Evolutionary conservation across 768 basidiomycete species (phyloP), one percentile per base, ranked within the genome.

Genomic region (Clathrus columnatus): DNA sequence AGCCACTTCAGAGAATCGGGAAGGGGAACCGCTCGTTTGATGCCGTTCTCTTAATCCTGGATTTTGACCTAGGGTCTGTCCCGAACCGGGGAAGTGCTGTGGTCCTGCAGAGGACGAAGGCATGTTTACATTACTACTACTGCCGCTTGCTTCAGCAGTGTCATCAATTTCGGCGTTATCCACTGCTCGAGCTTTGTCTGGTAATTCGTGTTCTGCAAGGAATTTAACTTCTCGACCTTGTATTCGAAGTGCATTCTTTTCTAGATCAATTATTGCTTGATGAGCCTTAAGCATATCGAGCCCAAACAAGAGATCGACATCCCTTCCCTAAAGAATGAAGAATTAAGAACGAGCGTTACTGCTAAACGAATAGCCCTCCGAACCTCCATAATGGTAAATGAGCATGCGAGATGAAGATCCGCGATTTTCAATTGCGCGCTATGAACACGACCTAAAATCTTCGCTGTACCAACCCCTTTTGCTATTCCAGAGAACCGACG

Each of bases 241-340:
- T 49, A 99, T 97, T n/a, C 91, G 80, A 20, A 99, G 81, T 11
- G 88, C 87, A 60, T 84, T 82, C 68, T 91, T 91, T 62, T 84
- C 76, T 21, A 99, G 80, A 69, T 99, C 96, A 67, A 99, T 97
- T 64, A 84, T 89, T 5, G 93, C 95, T 65, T 96, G 93, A 67
- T 97, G 90, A 0, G 93, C 89, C 69, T 92, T 97, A 58, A 98
- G 81, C 96, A 98, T 98, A 76, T 99, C 96, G n/a, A 99, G 78
- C 6, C 96, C 96, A 42, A 99, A 85, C 2, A 99, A 75, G n/a
- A 99, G 82, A 65, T 98, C 95, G 46, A 98, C 92, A 56, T 88
- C 84, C 28, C 84, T 81, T 32, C 93, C 93, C 88, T 92, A 56
- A 20, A 16, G 21, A 27, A n/a, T n/a, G n/a, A n/a, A n/a, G 48